phyloP scores from a whole-genome alignment of 768 basidiomycete species.

The Termitomyces sp. region DNA sequence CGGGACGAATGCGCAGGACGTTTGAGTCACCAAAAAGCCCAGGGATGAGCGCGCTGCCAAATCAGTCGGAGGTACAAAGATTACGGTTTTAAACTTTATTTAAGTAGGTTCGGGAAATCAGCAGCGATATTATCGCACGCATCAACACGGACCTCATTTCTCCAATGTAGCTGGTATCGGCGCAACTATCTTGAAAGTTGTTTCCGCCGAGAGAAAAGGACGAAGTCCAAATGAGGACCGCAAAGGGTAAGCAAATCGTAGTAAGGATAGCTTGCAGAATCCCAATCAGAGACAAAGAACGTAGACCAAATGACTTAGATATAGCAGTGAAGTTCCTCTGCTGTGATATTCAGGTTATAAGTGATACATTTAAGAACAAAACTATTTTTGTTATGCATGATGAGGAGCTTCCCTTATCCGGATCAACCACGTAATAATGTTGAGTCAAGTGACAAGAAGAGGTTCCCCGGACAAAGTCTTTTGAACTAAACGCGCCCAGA shows the following conservation, averaged over 20 bases:
- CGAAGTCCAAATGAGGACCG: neutral
- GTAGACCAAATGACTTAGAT: neutral
- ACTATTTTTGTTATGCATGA: too few species aligned
- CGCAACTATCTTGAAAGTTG: neutral
- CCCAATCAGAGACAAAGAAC: neutral
- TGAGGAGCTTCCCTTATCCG: too few species aligned
- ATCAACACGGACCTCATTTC: neutral
- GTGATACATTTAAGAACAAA: neutral
- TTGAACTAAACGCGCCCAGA: too few species aligned
- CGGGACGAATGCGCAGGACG: neutral
- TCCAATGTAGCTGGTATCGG: neutral
- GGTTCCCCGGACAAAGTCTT: too few species aligned
- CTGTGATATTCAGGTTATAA: neutral
- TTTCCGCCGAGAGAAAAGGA: neutral
- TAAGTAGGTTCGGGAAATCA: neutral
- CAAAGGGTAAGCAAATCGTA: neutral
- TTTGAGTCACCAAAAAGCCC: neutral
- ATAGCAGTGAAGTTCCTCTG: neutral
- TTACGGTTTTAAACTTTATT: neutral
- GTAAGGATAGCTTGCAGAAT: neutral
- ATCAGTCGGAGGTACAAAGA: neutral
- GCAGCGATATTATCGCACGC: conserved; percentile 5
- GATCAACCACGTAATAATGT: too few species aligned
- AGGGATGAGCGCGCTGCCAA: neutral
- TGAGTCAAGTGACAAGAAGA: too few species aligned